Conservation (phyloP, 495 filamentous ascomycete genomes). For the Penicillium samsonianum region DNA sequence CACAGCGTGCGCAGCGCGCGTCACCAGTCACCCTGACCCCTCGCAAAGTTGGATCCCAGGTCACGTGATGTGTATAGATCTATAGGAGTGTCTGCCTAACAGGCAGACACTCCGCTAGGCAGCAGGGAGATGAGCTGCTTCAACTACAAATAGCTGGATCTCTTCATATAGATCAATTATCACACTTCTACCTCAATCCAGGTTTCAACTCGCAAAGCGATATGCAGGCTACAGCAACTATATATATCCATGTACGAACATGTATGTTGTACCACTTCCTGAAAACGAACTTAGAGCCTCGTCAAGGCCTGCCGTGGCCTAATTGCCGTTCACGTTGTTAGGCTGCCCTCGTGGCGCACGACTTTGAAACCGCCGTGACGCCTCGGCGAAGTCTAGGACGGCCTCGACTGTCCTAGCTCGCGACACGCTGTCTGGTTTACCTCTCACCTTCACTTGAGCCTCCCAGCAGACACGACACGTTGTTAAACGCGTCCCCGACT, state of each 20-base stretch:
- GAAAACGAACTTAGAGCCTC: neutral
- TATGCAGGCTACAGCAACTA: neutral
- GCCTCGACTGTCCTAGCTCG: neutral
- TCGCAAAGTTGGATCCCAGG: too few relatives aligned
- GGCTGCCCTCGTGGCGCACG: neutral
- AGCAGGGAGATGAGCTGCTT: too few relatives aligned
- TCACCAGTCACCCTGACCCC: too few relatives aligned
- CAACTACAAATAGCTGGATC: too few relatives aligned
- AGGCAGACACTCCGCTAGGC: too few relatives aligned
- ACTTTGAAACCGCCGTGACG: neutral
- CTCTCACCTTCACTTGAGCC: constrained; percentile 26
- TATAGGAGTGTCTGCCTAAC: too few relatives aligned
- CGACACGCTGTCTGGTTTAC: constrained; percentile 22
- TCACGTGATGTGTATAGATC: too few relatives aligned
- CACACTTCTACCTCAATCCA: too few relatives aligned
- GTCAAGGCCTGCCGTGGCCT: neutral
- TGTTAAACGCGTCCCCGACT: constrained; percentile 28
- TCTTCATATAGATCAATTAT: too few relatives aligned
- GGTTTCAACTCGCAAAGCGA: too few relatives aligned
- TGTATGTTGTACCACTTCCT: constrained; percentile 14
- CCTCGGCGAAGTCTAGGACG: neutral
- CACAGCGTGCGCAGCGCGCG: too few relatives aligned
- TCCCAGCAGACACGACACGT: constrained; percentile 29
- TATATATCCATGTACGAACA: constrained; percentile 19
- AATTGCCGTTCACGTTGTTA: neutral